Percentiles rank a stretch among this genome's conserved stretches.
Conservation (phyloP, 306 rosid genomes). For the Casuarina cunninghamiana region DNA sequence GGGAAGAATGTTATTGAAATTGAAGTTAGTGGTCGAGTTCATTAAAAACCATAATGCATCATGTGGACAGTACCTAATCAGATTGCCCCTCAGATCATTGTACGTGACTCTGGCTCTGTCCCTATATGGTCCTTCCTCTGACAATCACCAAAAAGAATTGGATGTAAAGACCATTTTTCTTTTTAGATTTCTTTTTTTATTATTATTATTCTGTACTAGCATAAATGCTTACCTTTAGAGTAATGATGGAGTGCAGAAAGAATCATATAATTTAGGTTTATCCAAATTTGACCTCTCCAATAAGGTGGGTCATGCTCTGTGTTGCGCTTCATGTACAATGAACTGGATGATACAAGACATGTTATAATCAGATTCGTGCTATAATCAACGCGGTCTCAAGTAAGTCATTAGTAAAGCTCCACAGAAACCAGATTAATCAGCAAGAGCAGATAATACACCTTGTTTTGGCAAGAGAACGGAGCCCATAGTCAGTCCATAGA, state of each 20-base stretch:
- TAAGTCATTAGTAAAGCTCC: conserved; percentile 10
- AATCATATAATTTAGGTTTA: conserved; percentile 72
- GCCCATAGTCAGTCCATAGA: conserved; percentile 87
- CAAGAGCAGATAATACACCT: conserved; percentile 44
- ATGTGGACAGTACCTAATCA: conserved; percentile 63
- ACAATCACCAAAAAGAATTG: conserved; percentile 20
- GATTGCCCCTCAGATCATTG: conserved; percentile 64
- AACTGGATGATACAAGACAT: conserved; percentile 34
- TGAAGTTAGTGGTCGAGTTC: background rate
- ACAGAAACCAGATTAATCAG: conserved; percentile 6
- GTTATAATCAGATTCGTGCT: conserved; percentile 1
- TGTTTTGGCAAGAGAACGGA: conserved; percentile 92
- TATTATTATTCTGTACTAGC: background rate
- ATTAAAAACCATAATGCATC: background rate
- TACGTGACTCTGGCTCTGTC: conserved; percentile 68
- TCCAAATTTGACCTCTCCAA: conserved; percentile 97
- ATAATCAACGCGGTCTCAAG: conserved; percentile 26
- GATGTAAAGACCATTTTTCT: background rate
- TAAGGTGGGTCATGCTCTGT: conserved; percentile 95
- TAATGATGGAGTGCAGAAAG: conserved; percentile 89
- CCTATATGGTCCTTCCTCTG: conserved; percentile 77
- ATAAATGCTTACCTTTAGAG: conserved; percentile 57
- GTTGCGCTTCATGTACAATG: conserved; percentile 86
- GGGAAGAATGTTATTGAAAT: background rate
- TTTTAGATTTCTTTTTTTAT: background rate